Evolutionary conservation across 495 filamentous ascomycete genomes (phyloP), one percentile per base, ranked within the genome.

Genomic region (Penicillium flavigenum): DNA sequence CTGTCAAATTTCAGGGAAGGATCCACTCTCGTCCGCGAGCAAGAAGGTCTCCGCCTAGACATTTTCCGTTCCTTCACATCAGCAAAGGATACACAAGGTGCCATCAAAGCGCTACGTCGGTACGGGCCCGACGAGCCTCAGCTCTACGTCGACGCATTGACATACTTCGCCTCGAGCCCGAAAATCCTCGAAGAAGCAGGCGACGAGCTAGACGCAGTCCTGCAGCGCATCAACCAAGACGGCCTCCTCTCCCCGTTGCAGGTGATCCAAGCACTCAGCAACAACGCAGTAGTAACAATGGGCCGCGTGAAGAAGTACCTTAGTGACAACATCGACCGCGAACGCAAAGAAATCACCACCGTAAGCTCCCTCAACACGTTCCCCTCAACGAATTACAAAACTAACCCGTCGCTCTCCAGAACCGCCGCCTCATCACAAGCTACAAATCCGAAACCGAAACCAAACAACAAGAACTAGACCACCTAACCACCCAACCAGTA

Each of bases 1-100:
- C 81, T 98, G 4, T 92, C 92, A 3, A 83, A 90, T 68, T 98
- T 96, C 79, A 79, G 82, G 27, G 92, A 92, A 68, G 94, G 94
- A 24, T 96, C 91, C 4, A 92, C 88, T 10, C 83, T 98, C 0
- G 92, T 98, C 51, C 88, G 92, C 48, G 94, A 98, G 67, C 88
- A 96, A 67, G 89, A 96, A 67, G 93, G 94, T 22, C 79, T 97
- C 8, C 83, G 87, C 14, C 92, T 93, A 44, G 95, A 98, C 69
- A 97, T 98, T 56, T 98, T 98, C 76, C 86, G 94, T 22, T 96
- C 94, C 0, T 97, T 96, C 69, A 97, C 93, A 5, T 87, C 91
- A 1, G 92, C 92, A 20, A 91, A 92, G 29, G 94, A 98, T 65
- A 98, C 94, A 1, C 79, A 81, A 9, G 94, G 94, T 38, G 92